Evolutionary conservation across 306 rosid genomes (phyloP).

Genomic region (Bauhinia variegata): DNA sequence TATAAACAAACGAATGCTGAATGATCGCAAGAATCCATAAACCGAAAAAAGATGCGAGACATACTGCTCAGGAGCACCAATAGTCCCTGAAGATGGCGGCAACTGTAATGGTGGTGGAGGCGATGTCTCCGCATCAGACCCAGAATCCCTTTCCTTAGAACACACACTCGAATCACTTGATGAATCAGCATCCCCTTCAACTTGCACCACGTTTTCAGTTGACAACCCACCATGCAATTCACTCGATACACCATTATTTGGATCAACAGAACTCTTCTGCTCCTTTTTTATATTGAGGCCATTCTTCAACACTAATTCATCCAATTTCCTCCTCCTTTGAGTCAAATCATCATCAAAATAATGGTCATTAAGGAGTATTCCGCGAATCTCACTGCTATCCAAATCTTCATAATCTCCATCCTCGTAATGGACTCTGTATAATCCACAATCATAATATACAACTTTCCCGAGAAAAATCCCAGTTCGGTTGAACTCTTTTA

Average conservation of each 20-base stretch:
- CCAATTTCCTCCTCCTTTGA: constrained; percentile 53
- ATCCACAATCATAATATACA: constrained; percentile 61
- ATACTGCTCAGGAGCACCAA: constrained; percentile 79
- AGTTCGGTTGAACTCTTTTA: constrained; percentile 65
- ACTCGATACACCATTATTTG: constrained; percentile 31
- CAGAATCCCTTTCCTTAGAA: constrained; percentile 40
- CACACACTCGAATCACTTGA: constrained; percentile 47
- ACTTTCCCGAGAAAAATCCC: constrained; percentile 81
- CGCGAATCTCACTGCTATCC: constrained; percentile 76
- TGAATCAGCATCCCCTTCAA: constrained; percentile 48
- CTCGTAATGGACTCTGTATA: constrained; percentile 75
- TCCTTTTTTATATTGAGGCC: neutral
- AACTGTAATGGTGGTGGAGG: constrained; percentile 53
- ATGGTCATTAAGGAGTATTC: constrained; percentile 50
- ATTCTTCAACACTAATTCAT: constrained; percentile 41
- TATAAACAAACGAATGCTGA: constrained; percentile 68
- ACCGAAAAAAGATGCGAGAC: constrained; percentile 77
- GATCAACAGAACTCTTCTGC: constrained; percentile 28
- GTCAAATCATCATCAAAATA: constrained; percentile 45
- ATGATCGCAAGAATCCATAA: constrained; percentile 81
- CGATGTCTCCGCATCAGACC: constrained; percentile 39
- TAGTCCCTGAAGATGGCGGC: constrained; percentile 76
- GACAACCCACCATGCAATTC: constrained; percentile 40
- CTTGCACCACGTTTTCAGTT: constrained; percentile 38
- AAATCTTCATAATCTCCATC: constrained; percentile 91